Base-by-base conservation (phyloP, 306 rosid genomes). In the Sophora flavescens region DNA sequence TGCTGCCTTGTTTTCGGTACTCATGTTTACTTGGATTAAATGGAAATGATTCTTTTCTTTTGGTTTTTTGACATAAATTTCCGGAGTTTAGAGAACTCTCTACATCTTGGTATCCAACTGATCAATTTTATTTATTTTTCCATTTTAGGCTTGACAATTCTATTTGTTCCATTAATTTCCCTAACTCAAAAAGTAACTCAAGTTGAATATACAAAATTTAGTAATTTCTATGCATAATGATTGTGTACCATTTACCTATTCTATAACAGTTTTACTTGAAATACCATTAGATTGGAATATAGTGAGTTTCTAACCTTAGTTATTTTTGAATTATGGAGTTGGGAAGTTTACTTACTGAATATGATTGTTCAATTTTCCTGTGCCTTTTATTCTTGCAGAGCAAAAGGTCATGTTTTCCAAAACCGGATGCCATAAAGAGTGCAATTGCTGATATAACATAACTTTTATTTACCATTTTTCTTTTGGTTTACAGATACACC, bases 381-480 rank as follows among this genome's bases (percentile, higher is more conserved):
- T 22, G 30, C 39, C 35, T 68, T 62, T 48, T 30, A 70, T 81
- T 75, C 30, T 81, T 90, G 84, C 85, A 96, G 99, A 87, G 98
- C 82, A 92, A 92, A 69, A 93, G 97, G 48, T 8, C 88, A 1
- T 92, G 93, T 88, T 89, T 52, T 86, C 98, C 99, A 5, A 92
- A 88, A 78, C 64, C 92, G 81, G 91, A 96, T 72, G 96, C 98
- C 58, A 91, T 96, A 76, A 92, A 91, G 79, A 84, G 88, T 82
- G 92, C 98, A 48, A 80, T 97, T 0, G 96, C 93, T 52, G 99
- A 96, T 76, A 81, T 91, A n/a, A n/a, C n/a, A n/a, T n/a, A n/a
- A n/a, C n/a, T n/a, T n/a, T n/a, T n/a, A n/a, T n/a, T n/a, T n/a
- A n/a, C n/a, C n/a, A n/a, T n/a, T n/a, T n/a, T n/a, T n/a, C n/a